A percentile compares a stretch with the other conserved stretches of the same genome.
These are phyloP conservation scores for Calonectria multiphialidica DNA, from an alignment of 2,329 filamentous ascomycete species.

Conservation along the genomic window DNA sequence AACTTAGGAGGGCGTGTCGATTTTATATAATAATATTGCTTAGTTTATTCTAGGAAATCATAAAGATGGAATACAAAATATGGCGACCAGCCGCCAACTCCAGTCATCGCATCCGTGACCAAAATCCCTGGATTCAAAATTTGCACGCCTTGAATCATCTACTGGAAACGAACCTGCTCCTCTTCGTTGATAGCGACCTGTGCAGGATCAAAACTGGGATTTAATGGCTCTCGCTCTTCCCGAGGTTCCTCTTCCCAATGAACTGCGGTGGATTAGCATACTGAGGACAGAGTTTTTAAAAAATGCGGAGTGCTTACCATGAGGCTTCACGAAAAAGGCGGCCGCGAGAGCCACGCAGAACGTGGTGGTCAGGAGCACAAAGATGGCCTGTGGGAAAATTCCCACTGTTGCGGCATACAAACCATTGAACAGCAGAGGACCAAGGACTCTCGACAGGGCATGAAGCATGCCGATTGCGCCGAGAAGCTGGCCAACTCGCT, in stretches of 20 bases:
- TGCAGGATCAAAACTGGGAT: slow-evolving; percentile 23
- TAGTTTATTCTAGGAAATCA: background rate
- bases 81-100: background rate
- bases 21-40: background rate
- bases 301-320: slow-evolving; percentile 72
- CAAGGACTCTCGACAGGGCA: slow-evolving; percentile 81
- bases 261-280: slow-evolving; percentile 43
- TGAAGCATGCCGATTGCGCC: slow-evolving; percentile 90
- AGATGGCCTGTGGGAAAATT: slow-evolving; percentile 84
- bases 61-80: background rate
- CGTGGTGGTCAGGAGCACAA: slow-evolving; percentile 76
- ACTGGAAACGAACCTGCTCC: slow-evolving; percentile 45
- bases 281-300: background rate
- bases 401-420: slow-evolving; percentile 87
- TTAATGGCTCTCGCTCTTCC: slow-evolving; percentile 42
- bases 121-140: background rate
- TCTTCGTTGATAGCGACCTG: slow-evolving; percentile 42
- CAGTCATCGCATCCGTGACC: background rate
- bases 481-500: slow-evolving; percentile 86
- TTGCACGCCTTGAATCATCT: background rate
- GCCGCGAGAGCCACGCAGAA: slow-evolving; percentile 76
- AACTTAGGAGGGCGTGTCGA: too few relatives aligned
- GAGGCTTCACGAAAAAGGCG: slow-evolving; percentile 78
- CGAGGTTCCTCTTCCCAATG: slow-evolving; percentile 46
- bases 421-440: slow-evolving; percentile 86